These are phyloP conservation scores for Neofusicoccum ribis DNA, from an alignment of 2,329 filamentous ascomycete species.

Conservation along the genomic window DNA sequence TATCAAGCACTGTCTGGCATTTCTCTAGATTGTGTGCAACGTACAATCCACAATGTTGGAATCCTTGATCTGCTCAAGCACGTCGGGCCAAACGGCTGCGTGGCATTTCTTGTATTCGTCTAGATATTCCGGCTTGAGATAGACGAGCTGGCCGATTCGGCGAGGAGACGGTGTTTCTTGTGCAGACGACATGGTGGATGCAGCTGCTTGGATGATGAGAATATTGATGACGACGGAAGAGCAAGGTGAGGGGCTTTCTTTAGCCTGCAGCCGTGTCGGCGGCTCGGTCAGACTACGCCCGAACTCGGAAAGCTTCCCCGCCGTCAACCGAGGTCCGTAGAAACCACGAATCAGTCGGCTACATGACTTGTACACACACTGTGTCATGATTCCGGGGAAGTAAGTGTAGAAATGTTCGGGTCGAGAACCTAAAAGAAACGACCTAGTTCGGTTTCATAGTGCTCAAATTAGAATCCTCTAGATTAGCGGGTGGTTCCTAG, in stretches of 20 bases:
- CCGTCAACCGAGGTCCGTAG: background rate
- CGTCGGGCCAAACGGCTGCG: slow-evolving; percentile 73
- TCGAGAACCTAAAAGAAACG: no score
- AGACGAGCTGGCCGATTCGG: slow-evolving; percentile 71
- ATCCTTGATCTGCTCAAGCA: slow-evolving; percentile 72
- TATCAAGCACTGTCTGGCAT: background rate
- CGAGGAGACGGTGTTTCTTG: slow-evolving; percentile 29
- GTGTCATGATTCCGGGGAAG: no score
- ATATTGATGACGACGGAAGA: background rate
- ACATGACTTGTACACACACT: no score
- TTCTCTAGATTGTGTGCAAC: slow-evolving; percentile 24
- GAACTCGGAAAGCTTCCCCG: slow-evolving; percentile 3
- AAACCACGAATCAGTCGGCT: no score
- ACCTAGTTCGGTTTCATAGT: no score
- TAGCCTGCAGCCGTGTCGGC: background rate
- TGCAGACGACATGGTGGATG: background rate
- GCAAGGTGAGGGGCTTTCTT: background rate
- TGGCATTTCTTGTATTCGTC: slow-evolving; percentile 74
- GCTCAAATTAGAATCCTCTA: no score
- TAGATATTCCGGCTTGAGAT: slow-evolving; percentile 66
- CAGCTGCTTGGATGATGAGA: background rate
- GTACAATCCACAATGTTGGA: slow-evolving; percentile 74
- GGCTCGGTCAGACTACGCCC: background rate
- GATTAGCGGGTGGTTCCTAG: no score
- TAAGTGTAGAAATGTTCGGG: no score